Evolutionary conservation across 805 yeast genomes (phyloP).

Genomic region (Metschnikowia chrysomelidarum): DNA sequence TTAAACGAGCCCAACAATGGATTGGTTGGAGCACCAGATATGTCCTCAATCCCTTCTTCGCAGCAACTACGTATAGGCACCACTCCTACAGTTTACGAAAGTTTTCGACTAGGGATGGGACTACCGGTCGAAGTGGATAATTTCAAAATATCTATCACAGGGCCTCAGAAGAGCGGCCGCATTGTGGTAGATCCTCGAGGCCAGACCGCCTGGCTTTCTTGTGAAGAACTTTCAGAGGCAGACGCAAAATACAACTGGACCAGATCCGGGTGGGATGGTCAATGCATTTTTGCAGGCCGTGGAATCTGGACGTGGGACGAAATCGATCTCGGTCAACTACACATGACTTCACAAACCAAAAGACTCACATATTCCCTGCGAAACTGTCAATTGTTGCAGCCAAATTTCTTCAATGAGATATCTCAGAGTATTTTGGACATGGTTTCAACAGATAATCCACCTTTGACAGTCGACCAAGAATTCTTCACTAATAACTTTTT

Average conservation of each 20-base stretch:
- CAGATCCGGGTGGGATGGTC: constrained; percentile 69
- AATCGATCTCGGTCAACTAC: constrained; percentile 22
- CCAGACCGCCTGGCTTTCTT: constrained; percentile 62
- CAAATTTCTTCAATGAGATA: constrained; percentile 33
- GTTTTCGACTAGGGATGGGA: constrained; percentile 79
- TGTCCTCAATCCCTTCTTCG: constrained; percentile 52
- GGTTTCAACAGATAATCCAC: constrained; percentile 32
- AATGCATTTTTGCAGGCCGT: constrained; percentile 77
- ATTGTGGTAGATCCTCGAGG: constrained; percentile 65
- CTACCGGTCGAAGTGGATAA: constrained; percentile 61
- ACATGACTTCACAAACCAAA: constrained; percentile 28
- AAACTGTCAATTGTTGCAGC: constrained; percentile 27
- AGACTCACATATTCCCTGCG: constrained; percentile 20
- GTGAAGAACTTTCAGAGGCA: constrained; percentile 37
- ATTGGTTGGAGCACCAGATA: constrained; percentile 58
- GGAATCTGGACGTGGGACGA: constrained; percentile 66
- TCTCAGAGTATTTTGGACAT: constrained; percentile 13
- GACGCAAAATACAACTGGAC: constrained; percentile 72
- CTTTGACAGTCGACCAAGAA: constrained; percentile 40
- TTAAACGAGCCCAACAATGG: constrained; percentile 87
- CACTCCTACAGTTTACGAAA: constrained; percentile 77
- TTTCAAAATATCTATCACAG: constrained; percentile 69
- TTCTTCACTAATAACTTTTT: constrained; percentile 65
- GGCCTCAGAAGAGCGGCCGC: constrained; percentile 67
- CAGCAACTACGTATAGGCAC: constrained; percentile 75